These are phyloP conservation scores for Crithidia expoeki DNA, from an alignment of 208 protist genomes.

Conservation along the genomic window DNA sequence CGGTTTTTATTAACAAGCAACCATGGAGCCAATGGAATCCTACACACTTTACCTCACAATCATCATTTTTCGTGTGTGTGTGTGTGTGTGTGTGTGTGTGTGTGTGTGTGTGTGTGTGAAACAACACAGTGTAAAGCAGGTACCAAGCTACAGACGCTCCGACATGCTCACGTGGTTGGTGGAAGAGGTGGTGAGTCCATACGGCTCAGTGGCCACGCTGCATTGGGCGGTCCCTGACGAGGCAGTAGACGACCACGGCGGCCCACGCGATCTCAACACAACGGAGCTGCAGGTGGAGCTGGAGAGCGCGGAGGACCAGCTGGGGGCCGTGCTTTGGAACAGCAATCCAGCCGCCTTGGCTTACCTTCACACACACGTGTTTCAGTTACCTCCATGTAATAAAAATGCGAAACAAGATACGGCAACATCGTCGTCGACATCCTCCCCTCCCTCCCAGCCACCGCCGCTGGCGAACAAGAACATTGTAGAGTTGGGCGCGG, in stretches of 20 bases:
- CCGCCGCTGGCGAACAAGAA: conserved; percentile 16
- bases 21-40: not conserved
- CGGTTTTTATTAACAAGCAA: too few relatives aligned
- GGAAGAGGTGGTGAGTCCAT: conserved; percentile 75
- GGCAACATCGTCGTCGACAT: not conserved
- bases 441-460: not conserved
- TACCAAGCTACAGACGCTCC: not conserved
- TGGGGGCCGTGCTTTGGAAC: conserved; percentile 91
- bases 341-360: conserved; percentile 76
- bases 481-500: conserved; percentile 82
- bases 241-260: conserved; percentile 18
- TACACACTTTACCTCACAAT: not conserved
- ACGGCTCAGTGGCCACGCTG: conserved; percentile 73
- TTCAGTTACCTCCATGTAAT: conserved; percentile 8
- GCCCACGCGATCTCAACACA: conserved; percentile 17
- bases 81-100: not conserved
- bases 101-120: too few relatives aligned
- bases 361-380: conserved; percentile 72
- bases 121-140: too few relatives aligned
- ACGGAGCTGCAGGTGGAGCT: conserved; percentile 48
- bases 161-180: conserved; percentile 73
- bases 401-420: not conserved
- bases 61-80: not conserved
- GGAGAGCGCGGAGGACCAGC: conserved; percentile 82
- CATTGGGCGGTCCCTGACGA: conserved; percentile 76